phyloP scores from a whole-genome alignment of 192 early-diverging fungal species.

The Gigaspora rosea region DNA sequence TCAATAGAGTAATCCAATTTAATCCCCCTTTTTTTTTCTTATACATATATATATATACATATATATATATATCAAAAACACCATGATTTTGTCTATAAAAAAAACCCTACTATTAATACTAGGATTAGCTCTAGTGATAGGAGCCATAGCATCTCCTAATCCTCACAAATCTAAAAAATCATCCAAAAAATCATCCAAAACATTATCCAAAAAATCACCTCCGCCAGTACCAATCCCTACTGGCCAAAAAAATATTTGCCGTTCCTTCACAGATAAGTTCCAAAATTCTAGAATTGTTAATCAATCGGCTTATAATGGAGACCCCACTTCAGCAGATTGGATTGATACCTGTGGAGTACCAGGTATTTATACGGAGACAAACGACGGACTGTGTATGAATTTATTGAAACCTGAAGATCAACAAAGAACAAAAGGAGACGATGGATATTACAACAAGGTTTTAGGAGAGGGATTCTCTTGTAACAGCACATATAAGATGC shows the following conservation, averaged over 20 bases:
- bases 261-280: background rate
- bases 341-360: slow-evolving; percentile 32
- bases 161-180: too few relatives aligned
- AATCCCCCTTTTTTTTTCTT: too few relatives aligned
- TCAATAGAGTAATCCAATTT: too few relatives aligned
- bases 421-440: background rate
- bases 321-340: slow-evolving; percentile 40
- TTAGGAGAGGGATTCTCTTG: slow-evolving; percentile 37
- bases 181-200: too few relatives aligned
- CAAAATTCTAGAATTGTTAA: slow-evolving; percentile 26
- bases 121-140: too few relatives aligned
- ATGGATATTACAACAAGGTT: slow-evolving; percentile 24
- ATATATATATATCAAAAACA: too few relatives aligned
- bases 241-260: background rate
- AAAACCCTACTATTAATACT: too few relatives aligned
- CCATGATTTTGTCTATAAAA: too few relatives aligned
- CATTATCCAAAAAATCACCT: too few relatives aligned
- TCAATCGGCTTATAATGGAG: slow-evolving; percentile 30
- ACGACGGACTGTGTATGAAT: slow-evolving; percentile 23
- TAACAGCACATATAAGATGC: slow-evolving; percentile 36
- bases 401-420: slow-evolving; percentile 34
- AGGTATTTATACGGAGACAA: slow-evolving; percentile 13
- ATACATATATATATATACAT: too few relatives aligned
- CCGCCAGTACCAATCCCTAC: background rate
- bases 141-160: too few relatives aligned